Percentiles rank a stretch among this genome's conserved stretches.
phyloP scores from a whole-genome alignment of 2,329 filamentous ascomycete genomes.

The Sclerotinia nivalis region DNA sequence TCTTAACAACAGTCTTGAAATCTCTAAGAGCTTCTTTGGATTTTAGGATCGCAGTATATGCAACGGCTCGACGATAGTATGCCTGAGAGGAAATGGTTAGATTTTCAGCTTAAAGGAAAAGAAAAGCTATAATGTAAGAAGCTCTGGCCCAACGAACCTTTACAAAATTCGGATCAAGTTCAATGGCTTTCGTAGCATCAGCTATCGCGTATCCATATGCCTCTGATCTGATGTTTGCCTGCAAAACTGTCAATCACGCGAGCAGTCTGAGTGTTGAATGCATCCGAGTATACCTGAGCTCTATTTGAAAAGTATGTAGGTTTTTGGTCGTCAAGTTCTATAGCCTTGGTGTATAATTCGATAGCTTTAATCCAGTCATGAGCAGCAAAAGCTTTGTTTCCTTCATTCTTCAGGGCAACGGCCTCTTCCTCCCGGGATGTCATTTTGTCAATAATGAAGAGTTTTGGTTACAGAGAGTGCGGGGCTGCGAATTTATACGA shows the following conservation, averaged over 20 bases:
- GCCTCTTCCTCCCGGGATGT: conserved; percentile 60
- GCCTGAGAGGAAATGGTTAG: conserved; percentile 56
- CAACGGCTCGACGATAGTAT: conserved; percentile 90
- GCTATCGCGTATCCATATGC: conserved; percentile 89
- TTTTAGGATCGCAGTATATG: conserved; percentile 85
- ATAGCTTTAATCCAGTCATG: conserved; percentile 86
- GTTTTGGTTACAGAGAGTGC: conserved; percentile 11
- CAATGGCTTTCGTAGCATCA: conserved; percentile 88
- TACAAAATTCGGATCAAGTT: conserved; percentile 81
- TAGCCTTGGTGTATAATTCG: conserved; percentile 83
- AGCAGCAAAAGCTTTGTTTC: conserved; percentile 86
- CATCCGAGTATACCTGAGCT: conserved; percentile 69
- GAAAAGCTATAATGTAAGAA: background rate
- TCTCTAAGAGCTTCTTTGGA: conserved; percentile 87
- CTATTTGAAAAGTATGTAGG: conserved; percentile 92
- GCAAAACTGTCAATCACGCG: conserved; percentile 50
- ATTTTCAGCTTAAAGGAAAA: background rate
- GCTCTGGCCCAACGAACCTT: conserved; percentile 60
- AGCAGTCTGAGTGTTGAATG: conserved; percentile 40
- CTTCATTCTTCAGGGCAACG: conserved; percentile 83
- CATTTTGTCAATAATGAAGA: conserved; percentile 31
- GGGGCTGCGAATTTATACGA: conserved; percentile 10
- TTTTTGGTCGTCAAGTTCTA: conserved; percentile 78
- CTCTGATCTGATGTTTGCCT: conserved; percentile 95
- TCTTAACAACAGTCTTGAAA: conserved; percentile 86